phyloP scores from a whole-genome alignment of 1,139 yeast species.

The Suhomyces atakaporum region DNA sequence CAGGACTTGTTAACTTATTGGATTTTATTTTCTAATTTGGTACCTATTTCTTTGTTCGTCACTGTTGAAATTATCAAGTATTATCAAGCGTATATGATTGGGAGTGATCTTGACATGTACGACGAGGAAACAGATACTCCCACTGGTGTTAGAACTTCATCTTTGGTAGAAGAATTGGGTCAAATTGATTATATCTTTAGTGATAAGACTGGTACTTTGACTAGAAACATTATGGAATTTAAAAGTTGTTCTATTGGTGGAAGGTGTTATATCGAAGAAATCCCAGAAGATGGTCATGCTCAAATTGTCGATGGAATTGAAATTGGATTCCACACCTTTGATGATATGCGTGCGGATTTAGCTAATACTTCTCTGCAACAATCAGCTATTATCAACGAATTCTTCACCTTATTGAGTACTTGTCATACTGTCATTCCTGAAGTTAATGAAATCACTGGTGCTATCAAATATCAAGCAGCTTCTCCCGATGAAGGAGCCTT shows the following conservation, averaged over 20 bases:
- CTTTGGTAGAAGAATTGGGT: conserved; percentile 93
- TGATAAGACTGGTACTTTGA: conserved; percentile 95
- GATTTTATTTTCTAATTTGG: conserved; percentile 93
- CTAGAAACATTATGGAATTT: conserved; percentile 95
- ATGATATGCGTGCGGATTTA: conserved; percentile 58
- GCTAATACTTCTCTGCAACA: conserved; percentile 46
- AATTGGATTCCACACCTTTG: conserved; percentile 76
- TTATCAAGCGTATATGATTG: conserved; percentile 91
- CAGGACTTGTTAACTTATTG: conserved; percentile 88
- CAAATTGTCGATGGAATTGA: conserved; percentile 76
- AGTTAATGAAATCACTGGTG: conserved; percentile 54
- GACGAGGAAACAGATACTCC: conserved; percentile 88
- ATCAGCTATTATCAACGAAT: conserved; percentile 71
- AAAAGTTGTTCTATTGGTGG: conserved; percentile 95
- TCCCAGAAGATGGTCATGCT: conserved; percentile 88
- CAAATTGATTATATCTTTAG: conserved; percentile 94
- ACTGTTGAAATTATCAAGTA: conserved; percentile 95
- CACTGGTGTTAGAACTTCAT: conserved; percentile 90
- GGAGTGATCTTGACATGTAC: conserved; percentile 92
- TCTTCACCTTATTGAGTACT: conserved; percentile 80
- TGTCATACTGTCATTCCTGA: conserved; percentile 99
- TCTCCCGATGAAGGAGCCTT: conserved; percentile 99
- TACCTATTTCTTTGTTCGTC: conserved; percentile 92
- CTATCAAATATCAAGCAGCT: conserved; percentile 93
- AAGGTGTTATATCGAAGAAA: conserved; percentile 78